phyloP scores from a whole-genome alignment of 2,329 filamentous ascomycete genomes.

The Trichoderma atrobrunneum region DNA sequence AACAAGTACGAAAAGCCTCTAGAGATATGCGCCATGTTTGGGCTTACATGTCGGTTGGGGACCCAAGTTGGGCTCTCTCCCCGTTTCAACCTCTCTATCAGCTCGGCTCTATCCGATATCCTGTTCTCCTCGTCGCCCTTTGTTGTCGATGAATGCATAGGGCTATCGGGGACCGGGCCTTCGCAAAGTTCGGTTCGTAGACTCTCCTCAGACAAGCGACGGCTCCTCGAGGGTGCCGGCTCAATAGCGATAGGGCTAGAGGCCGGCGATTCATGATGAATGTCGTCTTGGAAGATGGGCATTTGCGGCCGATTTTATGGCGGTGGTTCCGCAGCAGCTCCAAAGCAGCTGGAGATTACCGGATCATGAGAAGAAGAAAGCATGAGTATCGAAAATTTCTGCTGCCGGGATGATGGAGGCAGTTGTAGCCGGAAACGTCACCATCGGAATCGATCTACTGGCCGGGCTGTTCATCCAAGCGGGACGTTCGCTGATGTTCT shows the following conservation, averaged over 20 bases:
- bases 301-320: constrained; percentile 36
- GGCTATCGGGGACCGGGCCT: constrained; percentile 49
- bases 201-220: constrained; percentile 56
- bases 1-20: neutral
- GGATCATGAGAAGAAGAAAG: constrained; percentile 4
- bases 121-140: constrained; percentile 29
- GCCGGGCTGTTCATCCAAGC: constrained; percentile 12
- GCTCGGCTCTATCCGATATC: constrained; percentile 65
- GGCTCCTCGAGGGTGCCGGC: constrained; percentile 22
- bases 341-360: neutral
- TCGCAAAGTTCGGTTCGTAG: constrained; percentile 61
- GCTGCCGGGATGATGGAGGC: constrained; percentile 14
- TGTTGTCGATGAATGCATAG: constrained; percentile 28
- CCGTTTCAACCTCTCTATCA: constrained; percentile 82
- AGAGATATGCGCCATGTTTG: neutral
- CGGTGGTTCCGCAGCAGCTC: constrained; percentile 23
- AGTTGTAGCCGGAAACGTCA: constrained; percentile 10
- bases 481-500: neutral
- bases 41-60: constrained; percentile 58
- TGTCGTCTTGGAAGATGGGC: constrained; percentile 58
- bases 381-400: neutral
- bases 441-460: constrained; percentile 15
- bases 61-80: constrained; percentile 74
- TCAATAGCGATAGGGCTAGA: constrained; percentile 22
- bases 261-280: constrained; percentile 36